These are phyloP conservation scores for Acanthamoeba polyphaga DNA, from an alignment of 208 protist genomes.

Conservation along the genomic window DNA sequence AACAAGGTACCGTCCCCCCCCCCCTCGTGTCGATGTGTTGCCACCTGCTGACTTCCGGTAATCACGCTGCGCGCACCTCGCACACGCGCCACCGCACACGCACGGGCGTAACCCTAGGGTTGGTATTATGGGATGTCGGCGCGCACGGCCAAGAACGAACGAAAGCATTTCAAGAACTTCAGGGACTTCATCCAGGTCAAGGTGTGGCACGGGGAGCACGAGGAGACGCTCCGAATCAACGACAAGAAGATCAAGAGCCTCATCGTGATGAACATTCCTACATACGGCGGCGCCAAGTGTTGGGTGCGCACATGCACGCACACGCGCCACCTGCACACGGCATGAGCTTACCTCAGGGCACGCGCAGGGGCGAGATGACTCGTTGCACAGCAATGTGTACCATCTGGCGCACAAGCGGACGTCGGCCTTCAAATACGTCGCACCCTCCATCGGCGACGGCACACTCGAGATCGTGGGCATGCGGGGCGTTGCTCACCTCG, in stretches of 20 bases:
- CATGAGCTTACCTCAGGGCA: not conserved
- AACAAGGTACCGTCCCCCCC: slow-evolving; percentile 81
- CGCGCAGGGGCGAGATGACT: not conserved
- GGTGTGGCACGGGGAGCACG: slow-evolving; percentile 8
- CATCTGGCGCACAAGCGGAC: not conserved
- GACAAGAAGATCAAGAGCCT: slow-evolving; percentile 62
- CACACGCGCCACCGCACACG: not conserved
- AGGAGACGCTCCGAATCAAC: slow-evolving; percentile 28
- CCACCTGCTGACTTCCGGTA: not conserved
- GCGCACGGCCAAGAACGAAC: slow-evolving; percentile 18
- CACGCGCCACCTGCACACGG: not conserved
- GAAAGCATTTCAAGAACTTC: slow-evolving; percentile 27
- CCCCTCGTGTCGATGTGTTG: not conserved
- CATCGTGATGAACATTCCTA: slow-evolving; percentile 65
- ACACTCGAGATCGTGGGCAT: slow-evolving; percentile 61
- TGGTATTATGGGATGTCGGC: slow-evolving; percentile 54
- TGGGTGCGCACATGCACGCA: slow-evolving; percentile 15
- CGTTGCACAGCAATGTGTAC: not conserved
- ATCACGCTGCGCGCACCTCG: not conserved
- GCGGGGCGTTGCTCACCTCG: slow-evolving; percentile 51
- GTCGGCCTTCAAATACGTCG: not conserved
- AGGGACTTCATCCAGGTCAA: slow-evolving; percentile 2
- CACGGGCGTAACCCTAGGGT: not conserved
- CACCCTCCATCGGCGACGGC: slow-evolving; percentile 47
- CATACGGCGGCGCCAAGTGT: slow-evolving; percentile 53